Percentiles rank a stretch among this genome's conserved stretches.
These are phyloP conservation scores for Barbatosphaeria neglecta DNA, from an alignment of 495 filamentous ascomycete genomes.

Conservation along the genomic window DNA sequence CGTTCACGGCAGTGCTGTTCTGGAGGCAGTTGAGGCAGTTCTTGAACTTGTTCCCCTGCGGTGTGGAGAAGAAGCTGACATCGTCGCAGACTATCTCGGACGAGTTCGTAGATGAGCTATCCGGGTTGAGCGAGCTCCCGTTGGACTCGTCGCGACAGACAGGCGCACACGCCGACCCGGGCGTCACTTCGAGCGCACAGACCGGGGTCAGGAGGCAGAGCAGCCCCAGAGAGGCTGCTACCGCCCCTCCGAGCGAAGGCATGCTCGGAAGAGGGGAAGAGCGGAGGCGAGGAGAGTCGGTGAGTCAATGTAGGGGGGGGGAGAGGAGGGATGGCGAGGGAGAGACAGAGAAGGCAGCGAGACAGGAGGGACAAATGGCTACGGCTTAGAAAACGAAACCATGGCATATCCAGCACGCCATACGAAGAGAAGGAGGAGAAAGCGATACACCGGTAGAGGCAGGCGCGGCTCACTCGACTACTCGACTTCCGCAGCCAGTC, in stretches of 20 bases:
- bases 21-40: conserved; percentile 48
- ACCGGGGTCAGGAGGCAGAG: conserved; percentile 5
- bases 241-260: neutral
- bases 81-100: conserved; percentile 48
- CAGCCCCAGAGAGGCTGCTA: neutral
- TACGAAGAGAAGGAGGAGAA: neutral
- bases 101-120: conserved; percentile 12
- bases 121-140: conserved; percentile 6
- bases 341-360: neutral
- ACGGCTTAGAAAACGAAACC: neutral
- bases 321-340: neutral
- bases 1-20: conserved; percentile 39
- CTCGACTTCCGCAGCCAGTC: neutral
- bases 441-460: no score
- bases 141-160: conserved; percentile 29
- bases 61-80: conserved; percentile 27
- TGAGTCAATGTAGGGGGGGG: neutral
- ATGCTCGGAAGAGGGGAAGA: conserved; percentile 2
- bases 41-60: conserved; percentile 39
- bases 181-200: conserved; percentile 24
- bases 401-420: neutral
- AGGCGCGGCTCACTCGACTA: neutral
- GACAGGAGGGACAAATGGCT: neutral
- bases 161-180: conserved; percentile 41
- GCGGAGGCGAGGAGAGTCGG: neutral